Base-by-base conservation (phyloP, 768 basidiomycete species). In the Kwoniella botswanensis region DNA sequence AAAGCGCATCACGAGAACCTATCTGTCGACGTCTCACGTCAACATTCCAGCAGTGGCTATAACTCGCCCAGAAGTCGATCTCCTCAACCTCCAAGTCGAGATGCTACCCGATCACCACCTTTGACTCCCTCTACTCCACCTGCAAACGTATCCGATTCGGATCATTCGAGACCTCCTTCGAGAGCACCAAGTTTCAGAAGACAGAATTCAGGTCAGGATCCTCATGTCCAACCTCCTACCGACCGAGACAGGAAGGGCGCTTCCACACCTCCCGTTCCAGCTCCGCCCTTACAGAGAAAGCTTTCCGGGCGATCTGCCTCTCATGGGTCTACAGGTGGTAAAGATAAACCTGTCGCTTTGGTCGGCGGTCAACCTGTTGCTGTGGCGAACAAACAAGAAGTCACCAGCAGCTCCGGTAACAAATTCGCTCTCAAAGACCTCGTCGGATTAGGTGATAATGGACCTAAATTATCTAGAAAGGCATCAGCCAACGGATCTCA, bases 371-470 rank as follows among this genome's bases (percentile, higher is more conserved):
- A 73, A 50, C 69, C 72, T 0, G 70, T 75, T 6, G 74, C 67
- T 12, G 64, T 75, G 1, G 77, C 55, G 18, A 78, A 79, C 68
- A 76, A 79, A 50, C 74, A 77, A 41, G 76, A 78, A 55, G 76
- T 80, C 58, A 68, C 70, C 29, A 63, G 72, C 66, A 88, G 89
- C 54, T 86, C 85, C 5, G 86, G 88, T 46, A 86, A 86, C 57
- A 90, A 91, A 80, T 94, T 94, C 85, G 91, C 87, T 53, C 88
- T 97, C 77, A 94, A 92, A 87, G 88, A 94, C 81, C 87, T 97
- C 29, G 87, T 95, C 70, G 86, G 86, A 24, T 61, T 78, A 44
- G 78, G 78, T 41, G 78, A 71, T 10, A 71, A 68, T 57, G 90
- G 88, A 0, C 92, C 93, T 26, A 96, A 93, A 85, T 86, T 96